Conservation (phyloP, 805 yeast genomes). For the Starmerella asiatica region DNA sequence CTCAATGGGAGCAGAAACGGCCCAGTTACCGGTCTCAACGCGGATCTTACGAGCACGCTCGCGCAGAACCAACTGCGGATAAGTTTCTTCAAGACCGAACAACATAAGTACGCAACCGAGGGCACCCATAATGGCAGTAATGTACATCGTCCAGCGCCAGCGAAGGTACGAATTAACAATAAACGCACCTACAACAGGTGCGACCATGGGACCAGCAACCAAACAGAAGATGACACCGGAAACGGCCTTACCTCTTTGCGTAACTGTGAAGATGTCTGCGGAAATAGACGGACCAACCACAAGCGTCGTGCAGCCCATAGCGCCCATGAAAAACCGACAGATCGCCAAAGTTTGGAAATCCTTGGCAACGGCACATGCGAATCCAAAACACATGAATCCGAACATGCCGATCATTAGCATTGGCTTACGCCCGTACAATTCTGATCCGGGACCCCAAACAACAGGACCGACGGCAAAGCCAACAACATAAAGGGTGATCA, state of each 20-base stretch:
- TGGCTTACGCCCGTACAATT: conserved; percentile 37
- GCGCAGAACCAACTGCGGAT: conserved; percentile 39
- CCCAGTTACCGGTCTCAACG: conserved; percentile 64
- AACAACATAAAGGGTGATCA: conserved; percentile 45
- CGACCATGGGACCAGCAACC: conserved; percentile 33
- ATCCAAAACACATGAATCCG: conserved; percentile 29
- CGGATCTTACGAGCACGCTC: conserved; percentile 54
- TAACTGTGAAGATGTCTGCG: conserved; percentile 43
- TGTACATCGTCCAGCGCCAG: conserved; percentile 49
- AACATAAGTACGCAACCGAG: conserved; percentile 29
- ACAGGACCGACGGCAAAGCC: conserved; percentile 61
- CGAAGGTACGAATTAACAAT: conserved; percentile 28
- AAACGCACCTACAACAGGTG: conserved; percentile 38
- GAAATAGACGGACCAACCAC: conserved; percentile 47
- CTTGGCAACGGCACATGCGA: conserved; percentile 40
- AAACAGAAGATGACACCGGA: conserved; percentile 39
- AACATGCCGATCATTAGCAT: conserved; percentile 31
- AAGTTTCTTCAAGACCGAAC: conserved; percentile 29
- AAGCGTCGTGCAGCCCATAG: conserved; percentile 47
- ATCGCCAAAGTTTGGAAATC: conserved; percentile 40
- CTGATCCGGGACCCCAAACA: conserved; percentile 49
- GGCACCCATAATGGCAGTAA: conserved; percentile 34
- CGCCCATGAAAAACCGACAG: conserved; percentile 45
- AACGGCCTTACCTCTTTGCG: conserved; percentile 40
- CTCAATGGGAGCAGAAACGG: conserved; percentile 86